phyloP scores from a whole-genome alignment of 164 flowering plant genomes.

The Annona squamosa region DNA sequence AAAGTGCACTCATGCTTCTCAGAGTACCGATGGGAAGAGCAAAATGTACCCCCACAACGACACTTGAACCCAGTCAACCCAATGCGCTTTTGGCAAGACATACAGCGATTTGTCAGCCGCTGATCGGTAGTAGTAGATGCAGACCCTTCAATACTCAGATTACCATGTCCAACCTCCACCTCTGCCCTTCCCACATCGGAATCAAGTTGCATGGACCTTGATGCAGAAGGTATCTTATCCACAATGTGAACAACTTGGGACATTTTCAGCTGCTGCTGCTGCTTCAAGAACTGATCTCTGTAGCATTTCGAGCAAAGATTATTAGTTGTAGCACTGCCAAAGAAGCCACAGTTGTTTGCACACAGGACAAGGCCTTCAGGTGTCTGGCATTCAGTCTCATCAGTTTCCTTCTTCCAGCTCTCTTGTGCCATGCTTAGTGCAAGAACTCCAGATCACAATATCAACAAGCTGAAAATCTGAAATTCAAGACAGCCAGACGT shows the following conservation, averaged over 20 bases:
- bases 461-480: neutral
- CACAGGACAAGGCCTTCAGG: slow-evolving; percentile 24
- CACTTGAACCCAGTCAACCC: slow-evolving; percentile 23
- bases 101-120: slow-evolving; percentile 17
- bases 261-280: slow-evolving; percentile 17
- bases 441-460: neutral
- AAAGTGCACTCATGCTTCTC: slow-evolving; percentile 16
- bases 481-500: neutral
- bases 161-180: slow-evolving; percentile 10
- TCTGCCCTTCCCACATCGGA: slow-evolving; percentile 6
- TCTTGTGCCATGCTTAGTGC: slow-evolving; percentile 23
- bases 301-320: slow-evolving; percentile 30
- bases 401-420: slow-evolving; percentile 28
- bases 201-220: slow-evolving; percentile 10
- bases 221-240: slow-evolving; percentile 8
- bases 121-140: slow-evolving; percentile 9
- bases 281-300: slow-evolving; percentile 24
- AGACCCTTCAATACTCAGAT: slow-evolving; percentile 4
- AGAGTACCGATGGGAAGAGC: slow-evolving; percentile 15
- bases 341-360: slow-evolving; percentile 31
- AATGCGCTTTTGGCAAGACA: slow-evolving; percentile 22
- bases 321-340: slow-evolving; percentile 26
- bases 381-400: slow-evolving; percentile 25
- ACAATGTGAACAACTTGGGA: slow-evolving; percentile 5
- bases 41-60: slow-evolving; percentile 15